Base-by-base conservation (phyloP, 2,329 filamentous ascomycete genomes). In the Beauveria australis region DNA sequence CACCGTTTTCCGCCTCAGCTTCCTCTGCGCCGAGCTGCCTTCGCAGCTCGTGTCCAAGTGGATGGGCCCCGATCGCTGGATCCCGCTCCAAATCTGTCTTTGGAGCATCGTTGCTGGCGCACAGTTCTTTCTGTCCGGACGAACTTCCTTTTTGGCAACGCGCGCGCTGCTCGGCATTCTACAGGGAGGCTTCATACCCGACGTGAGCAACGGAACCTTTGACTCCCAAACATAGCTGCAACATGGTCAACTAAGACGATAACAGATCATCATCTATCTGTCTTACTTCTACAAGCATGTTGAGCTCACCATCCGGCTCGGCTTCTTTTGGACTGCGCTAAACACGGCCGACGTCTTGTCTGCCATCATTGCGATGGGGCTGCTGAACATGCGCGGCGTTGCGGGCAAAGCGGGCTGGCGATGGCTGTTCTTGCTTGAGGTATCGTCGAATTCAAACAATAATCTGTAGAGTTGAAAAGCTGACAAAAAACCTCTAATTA, bases 211-310 rank as follows among this genome's bases (percentile, higher is more conserved):
- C 46, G 16, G 5, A 16, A 6, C 22, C 26, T 28, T 26, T 28
- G 5, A 5, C 46, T 3, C 24, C 14, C 14, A 10, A 5, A 33
- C 4, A 8, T 10, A 5, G 9, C 2, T 14, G 19, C 0, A 46
- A 19, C 19, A 14, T 12, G 26, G 24, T 16, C 18, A 9, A 18
- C 40, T 54, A 14, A 24, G n/a, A 5, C 18, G 12, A 28, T 48
- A 16, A 2, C 12, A 74, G 62, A 83, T 83, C 24, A 81, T 89
- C 16, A 74, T 89, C 0, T 91, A 87, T 71, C 76, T 91, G 5
- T 86, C 83, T 3, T 92, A 92, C 71, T 92, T 88, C 72, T 92
- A 91, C 74, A 91, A 84, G 51, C 83, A 83, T 0, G 79, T 79
- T 57, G 89, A 92, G 69, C 76, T 92, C 0, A 87, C 88, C 0